Base-by-base conservation (phyloP, 306 rosid species). In the Prunus campanulata region DNA sequence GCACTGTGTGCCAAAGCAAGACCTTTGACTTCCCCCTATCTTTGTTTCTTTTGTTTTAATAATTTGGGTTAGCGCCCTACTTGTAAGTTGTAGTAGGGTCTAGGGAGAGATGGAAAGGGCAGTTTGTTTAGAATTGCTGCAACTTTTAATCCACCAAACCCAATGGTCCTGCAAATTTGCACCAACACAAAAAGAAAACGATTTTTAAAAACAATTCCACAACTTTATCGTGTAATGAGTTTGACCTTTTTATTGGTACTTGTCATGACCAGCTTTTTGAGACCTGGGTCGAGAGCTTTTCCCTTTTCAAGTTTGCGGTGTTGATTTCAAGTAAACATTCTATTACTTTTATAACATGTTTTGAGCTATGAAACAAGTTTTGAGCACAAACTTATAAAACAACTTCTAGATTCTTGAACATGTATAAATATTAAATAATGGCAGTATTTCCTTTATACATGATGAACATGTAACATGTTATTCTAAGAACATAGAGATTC, bases 201-300 rank as follows among this genome's bases (percentile, higher is more conserved):
- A 67, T 25, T 42, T 42, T 52, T 76, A 46, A 60, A 47, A 60
- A 54, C 71, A 70, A 61, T 51, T 25, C 7, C 44, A 70, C n/a
- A 14, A 68, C 83, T 78, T 68, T 59, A 54, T 80, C 64, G 75
- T 64, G 75, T 39, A 79, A 75, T 64, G 74, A 66, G 79, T 77
- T 77, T 66, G 22, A 73, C 83, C 72, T 89, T 89, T 85, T 80
- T 67, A 86, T 89, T 78, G 85, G 85, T 76, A 86, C 77, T 83
- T 85, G 87, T 52, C 72, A 70, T 48, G 35, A 64, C 82, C 87
- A 82, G 82, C 88, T 82, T 89, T 89, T 85, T 76, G 76, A 75
- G 85, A 78, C 82, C 22, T 74, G 60, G 75, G 66, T 77, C 79
- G 54, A 75, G 9, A 78, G 47, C 56, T 22, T 77, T 67, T 56